Percentiles rank a stretch among this genome's conserved stretches.
Conservation (phyloP, 2,329 filamentous ascomycete species). For the Ambrosiella beaveri region DNA sequence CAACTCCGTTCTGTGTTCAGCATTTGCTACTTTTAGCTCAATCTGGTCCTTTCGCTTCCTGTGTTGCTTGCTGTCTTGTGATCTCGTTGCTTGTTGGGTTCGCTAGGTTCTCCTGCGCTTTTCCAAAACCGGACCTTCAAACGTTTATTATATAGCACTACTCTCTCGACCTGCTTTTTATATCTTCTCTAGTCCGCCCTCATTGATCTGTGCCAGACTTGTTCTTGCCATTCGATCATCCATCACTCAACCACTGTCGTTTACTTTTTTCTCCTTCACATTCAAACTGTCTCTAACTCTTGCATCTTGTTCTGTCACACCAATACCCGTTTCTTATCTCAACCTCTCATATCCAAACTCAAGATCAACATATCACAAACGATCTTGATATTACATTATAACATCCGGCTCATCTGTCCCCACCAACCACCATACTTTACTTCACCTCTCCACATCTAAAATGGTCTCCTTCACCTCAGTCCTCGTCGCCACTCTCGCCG, state of each 20-base stretch:
- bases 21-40: constrained; percentile 7
- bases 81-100: neutral
- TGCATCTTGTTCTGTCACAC: neutral
- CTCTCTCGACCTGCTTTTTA: neutral
- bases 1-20: neutral
- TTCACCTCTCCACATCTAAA: constrained; percentile 12
- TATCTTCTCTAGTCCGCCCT: neutral
- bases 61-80: neutral
- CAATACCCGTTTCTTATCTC: neutral
- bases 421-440: constrained; percentile 8
- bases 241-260: neutral
- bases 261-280: neutral
- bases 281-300: constrained; percentile 4
- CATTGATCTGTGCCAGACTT: neutral
- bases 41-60: neutral
- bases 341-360: neutral
- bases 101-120: constrained; percentile 10
- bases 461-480: constrained; percentile 21
- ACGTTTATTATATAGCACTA: neutral
- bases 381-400: neutral
- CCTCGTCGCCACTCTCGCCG: constrained; percentile 19
- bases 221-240: neutral
- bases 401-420: constrained; percentile 5
- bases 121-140: constrained; percentile 8
- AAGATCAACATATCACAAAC: neutral